Percentiles rank a stretch among this genome's conserved stretches.
Conservation (phyloP, 306 rosid species). For the Nissolia schottii region DNA sequence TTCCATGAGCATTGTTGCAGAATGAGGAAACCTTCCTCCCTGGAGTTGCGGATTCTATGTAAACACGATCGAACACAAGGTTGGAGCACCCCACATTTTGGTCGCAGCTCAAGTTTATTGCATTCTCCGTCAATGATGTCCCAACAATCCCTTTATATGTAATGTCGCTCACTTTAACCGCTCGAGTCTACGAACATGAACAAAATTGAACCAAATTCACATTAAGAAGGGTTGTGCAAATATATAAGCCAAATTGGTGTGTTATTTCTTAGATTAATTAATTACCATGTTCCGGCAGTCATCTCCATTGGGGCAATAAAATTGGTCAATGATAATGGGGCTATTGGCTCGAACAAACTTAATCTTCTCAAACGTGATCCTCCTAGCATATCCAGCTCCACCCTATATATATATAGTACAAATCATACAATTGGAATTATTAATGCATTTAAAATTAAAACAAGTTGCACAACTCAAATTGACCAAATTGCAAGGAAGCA, state of each 20-base stretch:
- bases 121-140: slow-evolving; percentile 35
- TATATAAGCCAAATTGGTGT: background rate
- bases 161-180: slow-evolving; percentile 40
- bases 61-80: slow-evolving; percentile 37
- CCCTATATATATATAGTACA: slow-evolving; percentile 46
- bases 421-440: background rate
- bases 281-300: slow-evolving; percentile 33
- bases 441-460: background rate
- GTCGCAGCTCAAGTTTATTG: slow-evolving; percentile 43
- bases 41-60: slow-evolving; percentile 25
- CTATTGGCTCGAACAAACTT: slow-evolving; percentile 32
- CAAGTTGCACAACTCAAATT: background rate
- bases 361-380: slow-evolving; percentile 36
- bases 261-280: background rate
- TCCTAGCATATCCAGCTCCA: slow-evolving; percentile 52
- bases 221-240: background rate
- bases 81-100: slow-evolving; percentile 43
- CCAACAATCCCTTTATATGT: slow-evolving; percentile 38
- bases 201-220: background rate
- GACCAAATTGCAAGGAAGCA: background rate
- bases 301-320: slow-evolving; percentile 29
- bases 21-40: slow-evolving; percentile 11
- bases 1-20: slow-evolving; percentile 49
- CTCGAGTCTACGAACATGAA: slow-evolving; percentile 24
- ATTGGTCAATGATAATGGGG: slow-evolving; percentile 54